phyloP scores from a whole-genome alignment of 2,329 filamentous ascomycete species.

The Hypoxylon rubiginosum region DNA sequence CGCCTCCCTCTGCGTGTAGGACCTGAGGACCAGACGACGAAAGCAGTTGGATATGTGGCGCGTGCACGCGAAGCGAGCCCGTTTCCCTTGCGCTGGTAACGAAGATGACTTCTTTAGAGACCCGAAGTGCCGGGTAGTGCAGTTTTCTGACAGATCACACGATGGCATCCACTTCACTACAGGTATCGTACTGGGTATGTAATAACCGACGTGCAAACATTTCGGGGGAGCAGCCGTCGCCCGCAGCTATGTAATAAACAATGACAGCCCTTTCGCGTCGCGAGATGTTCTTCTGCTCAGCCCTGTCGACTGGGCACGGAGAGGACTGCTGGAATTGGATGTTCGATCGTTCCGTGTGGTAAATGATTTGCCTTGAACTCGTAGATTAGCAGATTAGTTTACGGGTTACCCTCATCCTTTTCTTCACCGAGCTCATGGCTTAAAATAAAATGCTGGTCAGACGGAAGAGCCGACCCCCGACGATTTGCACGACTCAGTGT shows the following conservation, averaged over 20 bases:
- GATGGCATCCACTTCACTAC: slow-evolving; percentile 1
- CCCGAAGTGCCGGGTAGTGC: slow-evolving; percentile 34
- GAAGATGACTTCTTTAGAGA: slow-evolving; percentile 3
- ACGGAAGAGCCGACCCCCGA: slow-evolving; percentile 38
- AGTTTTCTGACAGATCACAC: slow-evolving; percentile 19
- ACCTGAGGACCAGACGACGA: background rate
- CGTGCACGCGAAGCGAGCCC: slow-evolving; percentile 12
- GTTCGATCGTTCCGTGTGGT: slow-evolving; percentile 15
- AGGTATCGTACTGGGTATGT: background rate
- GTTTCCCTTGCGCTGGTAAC: slow-evolving; percentile 7
- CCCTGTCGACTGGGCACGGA: slow-evolving; percentile 27
- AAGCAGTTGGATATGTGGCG: slow-evolving; percentile 24
- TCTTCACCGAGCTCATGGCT: slow-evolving; percentile 36
- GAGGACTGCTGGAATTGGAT: slow-evolving; percentile 31
- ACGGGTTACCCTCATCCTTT: background rate
- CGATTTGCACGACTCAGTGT: slow-evolving; percentile 22
- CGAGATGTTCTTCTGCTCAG: background rate
- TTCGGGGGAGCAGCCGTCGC: background rate
- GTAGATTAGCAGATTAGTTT: too few species aligned
- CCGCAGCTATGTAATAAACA: background rate
- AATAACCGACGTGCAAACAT: background rate
- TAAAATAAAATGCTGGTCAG: slow-evolving; percentile 40
- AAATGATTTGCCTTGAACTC: slow-evolving; percentile 6
- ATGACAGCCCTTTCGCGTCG: background rate
- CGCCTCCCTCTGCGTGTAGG: slow-evolving; percentile 23